Evolutionary conservation across 345 rosid species (phyloP).

Genomic region (Leavenworthia alabamica): DNA sequence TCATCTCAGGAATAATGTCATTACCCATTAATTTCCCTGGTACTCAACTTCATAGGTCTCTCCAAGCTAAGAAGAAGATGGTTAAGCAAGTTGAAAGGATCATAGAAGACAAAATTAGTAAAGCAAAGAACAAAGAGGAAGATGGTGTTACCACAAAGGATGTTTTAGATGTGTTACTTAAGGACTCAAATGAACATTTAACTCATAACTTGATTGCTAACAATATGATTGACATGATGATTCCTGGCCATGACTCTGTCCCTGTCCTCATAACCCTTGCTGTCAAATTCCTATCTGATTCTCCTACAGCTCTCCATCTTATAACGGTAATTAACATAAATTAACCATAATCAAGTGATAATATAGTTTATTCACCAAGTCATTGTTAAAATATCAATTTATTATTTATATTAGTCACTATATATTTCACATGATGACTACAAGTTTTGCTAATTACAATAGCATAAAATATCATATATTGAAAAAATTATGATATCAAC

Average conservation of each 20-base stretch:
- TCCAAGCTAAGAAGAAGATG: slow-evolving; percentile 96
- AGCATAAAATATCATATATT: background rate
- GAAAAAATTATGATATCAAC: background rate
- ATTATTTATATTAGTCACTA: background rate
- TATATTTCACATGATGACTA: background rate
- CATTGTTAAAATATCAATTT: background rate
- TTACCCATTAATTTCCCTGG: slow-evolving; percentile 85
- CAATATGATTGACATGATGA: slow-evolving; percentile 97
- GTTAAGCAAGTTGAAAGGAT: slow-evolving; percentile 52
- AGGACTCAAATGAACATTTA: slow-evolving; percentile 46
- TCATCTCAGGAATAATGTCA: slow-evolving; percentile 88
- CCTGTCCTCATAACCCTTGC: slow-evolving; percentile 93
- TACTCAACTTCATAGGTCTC: slow-evolving; percentile 76
- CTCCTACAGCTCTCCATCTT: slow-evolving; percentile 65
- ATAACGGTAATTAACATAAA: slow-evolving; percentile 42
- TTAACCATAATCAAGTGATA: background rate
- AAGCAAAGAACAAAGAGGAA: slow-evolving; percentile 32
- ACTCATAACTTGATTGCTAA: slow-evolving; percentile 71
- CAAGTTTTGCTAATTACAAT: background rate
- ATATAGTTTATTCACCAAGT: background rate
- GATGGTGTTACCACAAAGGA: slow-evolving; percentile 39
- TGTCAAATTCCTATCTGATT: slow-evolving; percentile 74
- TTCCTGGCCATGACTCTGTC: slow-evolving; percentile 97
- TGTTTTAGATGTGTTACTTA: slow-evolving; percentile 67
- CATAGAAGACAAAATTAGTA: slow-evolving; percentile 34